Percentiles rank a stretch among this genome's conserved stretches.
These are phyloP conservation scores for Beauveria asiatica DNA, from an alignment of 2,329 filamentous ascomycete species.

Conservation along the genomic window DNA sequence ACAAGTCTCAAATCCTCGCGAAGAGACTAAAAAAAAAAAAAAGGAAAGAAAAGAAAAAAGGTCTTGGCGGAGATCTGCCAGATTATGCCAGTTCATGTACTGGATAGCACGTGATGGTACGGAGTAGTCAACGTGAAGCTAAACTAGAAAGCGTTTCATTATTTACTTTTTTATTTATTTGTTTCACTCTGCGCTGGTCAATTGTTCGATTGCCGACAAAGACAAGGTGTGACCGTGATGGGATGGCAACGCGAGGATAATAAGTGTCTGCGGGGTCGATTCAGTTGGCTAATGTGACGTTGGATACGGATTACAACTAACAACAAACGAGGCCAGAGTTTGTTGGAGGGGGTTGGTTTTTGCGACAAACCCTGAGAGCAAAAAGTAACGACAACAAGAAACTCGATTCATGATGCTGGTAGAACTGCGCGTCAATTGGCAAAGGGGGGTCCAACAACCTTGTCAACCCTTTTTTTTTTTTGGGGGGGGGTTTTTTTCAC, in stretches of 20 bases:
- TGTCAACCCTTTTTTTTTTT: too few relatives aligned
- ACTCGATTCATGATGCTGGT: neutral
- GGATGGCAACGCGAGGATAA: neutral
- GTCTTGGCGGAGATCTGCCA: neutral
- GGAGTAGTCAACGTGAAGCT: neutral
- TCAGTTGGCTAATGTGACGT: slow-evolving; percentile 2
- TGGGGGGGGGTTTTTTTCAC: too few relatives aligned
- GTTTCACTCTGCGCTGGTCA: neutral
- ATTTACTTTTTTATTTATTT: neutral
- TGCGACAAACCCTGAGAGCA: neutral
- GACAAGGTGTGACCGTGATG: neutral
- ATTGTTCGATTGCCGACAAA: neutral
- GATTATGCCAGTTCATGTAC: neutral
- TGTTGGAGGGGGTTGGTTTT: too few relatives aligned
- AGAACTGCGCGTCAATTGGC: too few relatives aligned
- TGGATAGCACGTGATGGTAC: neutral
- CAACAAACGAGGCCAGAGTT: too few relatives aligned
- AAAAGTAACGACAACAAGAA: too few relatives aligned
- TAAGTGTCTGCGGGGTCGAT: neutral
- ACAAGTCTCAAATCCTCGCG: too few relatives aligned
- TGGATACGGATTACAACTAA: neutral
- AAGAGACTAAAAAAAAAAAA: too few relatives aligned
- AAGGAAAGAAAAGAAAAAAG: neutral
- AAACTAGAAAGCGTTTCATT: neutral
- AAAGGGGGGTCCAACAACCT: too few relatives aligned